Percentiles rank a stretch among this genome's conserved stretches.
phyloP scores from a whole-genome alignment of 768 basidiomycete genomes.

The Phylloporus arenicola region DNA sequence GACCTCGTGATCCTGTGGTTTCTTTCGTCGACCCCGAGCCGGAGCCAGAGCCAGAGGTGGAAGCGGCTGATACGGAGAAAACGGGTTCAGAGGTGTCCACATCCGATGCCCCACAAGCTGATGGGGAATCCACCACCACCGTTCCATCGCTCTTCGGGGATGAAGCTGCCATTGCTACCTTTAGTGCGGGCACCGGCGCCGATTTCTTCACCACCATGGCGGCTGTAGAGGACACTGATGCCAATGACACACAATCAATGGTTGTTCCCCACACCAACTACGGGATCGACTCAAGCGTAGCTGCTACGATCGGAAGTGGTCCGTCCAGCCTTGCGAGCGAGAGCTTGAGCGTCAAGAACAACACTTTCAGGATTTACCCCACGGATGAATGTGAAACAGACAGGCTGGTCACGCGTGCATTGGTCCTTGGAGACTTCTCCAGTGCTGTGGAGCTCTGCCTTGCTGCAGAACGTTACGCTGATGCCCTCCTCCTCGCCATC shows the following conservation, averaged over 20 bases:
- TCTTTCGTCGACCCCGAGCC: slow-evolving; percentile 71
- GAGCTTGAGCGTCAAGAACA: slow-evolving; percentile 51
- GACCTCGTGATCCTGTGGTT: slow-evolving; percentile 67
- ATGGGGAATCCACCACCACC: slow-evolving; percentile 78
- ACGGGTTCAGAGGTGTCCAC: slow-evolving; percentile 65
- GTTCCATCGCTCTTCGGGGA: slow-evolving; percentile 87
- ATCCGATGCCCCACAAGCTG: slow-evolving; percentile 61
- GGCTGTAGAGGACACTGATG: slow-evolving; percentile 40
- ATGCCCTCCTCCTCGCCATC: slow-evolving; percentile 90
- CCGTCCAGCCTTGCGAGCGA: slow-evolving; percentile 69
- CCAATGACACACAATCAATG: slow-evolving; percentile 34
- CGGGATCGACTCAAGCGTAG: slow-evolving; percentile 82
- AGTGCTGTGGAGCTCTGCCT: slow-evolving; percentile 90
- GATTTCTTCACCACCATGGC: slow-evolving; percentile 90
- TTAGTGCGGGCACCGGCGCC: slow-evolving; percentile 48
- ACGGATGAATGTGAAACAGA: slow-evolving; percentile 83
- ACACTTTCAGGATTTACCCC: slow-evolving; percentile 89
- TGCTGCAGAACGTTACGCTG: slow-evolving; percentile 84
- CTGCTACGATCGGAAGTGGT: slow-evolving; percentile 90
- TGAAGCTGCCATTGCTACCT: slow-evolving; percentile 54
- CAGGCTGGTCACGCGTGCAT: slow-evolving; percentile 81
- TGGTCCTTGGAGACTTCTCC: slow-evolving; percentile 94
- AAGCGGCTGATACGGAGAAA: slow-evolving; percentile 30
- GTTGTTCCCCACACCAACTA: slow-evolving; percentile 77
- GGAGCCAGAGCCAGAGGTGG: slow-evolving; percentile 28